phyloP scores from a whole-genome alignment of 2,329 filamentous ascomycete genomes.

The Emergomyces pasteurianus region DNA sequence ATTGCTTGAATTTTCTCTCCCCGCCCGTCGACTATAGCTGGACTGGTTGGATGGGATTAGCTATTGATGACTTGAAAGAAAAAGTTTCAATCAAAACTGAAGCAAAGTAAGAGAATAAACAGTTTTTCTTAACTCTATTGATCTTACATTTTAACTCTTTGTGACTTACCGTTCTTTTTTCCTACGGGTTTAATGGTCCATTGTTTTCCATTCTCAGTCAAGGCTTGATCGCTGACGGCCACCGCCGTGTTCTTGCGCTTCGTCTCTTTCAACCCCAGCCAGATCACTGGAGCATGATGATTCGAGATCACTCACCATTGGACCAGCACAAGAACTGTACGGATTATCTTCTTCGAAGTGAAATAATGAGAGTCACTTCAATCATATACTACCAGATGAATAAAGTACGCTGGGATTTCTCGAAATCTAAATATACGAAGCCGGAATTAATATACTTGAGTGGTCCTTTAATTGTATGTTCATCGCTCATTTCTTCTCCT shows the following conservation, averaged over 20 bases:
- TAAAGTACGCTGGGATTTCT: background rate
- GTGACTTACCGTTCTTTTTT: background rate
- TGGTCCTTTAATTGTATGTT: background rate
- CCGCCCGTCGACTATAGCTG: background rate
- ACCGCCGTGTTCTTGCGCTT: background rate
- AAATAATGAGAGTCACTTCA: background rate
- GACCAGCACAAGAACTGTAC: background rate
- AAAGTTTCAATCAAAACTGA: background rate
- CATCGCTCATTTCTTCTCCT: background rate
- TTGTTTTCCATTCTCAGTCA: background rate
- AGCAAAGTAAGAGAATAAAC: background rate
- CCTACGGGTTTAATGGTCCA: background rate
- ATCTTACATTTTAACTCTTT: background rate
- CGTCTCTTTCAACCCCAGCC: background rate
- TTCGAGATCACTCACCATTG: background rate
- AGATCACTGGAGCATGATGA: constrained; percentile 2
- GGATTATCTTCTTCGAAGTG: constrained; percentile 1
- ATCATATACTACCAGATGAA: constrained; percentile 4
- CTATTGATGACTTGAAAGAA: background rate
- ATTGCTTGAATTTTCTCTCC: background rate
- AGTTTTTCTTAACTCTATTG: background rate
- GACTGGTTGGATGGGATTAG: constrained; percentile 1
- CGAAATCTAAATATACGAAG: background rate
- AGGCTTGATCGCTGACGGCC: background rate
- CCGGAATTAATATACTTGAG: background rate